Conservation (phyloP, 768 basidiomycete genomes). For the Mycena galericulata region DNA sequence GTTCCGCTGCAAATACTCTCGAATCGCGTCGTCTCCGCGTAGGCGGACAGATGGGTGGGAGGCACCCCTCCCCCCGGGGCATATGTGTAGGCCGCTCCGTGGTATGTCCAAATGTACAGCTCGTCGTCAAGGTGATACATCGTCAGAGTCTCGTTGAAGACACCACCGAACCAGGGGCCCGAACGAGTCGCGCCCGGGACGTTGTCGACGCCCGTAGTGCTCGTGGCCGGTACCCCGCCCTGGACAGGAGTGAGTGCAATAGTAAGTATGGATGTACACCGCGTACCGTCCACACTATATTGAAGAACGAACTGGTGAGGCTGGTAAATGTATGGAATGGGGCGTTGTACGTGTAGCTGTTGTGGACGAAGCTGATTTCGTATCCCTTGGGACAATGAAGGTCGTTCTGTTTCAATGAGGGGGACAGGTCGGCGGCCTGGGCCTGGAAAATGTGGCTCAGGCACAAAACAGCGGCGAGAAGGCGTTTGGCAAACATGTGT, state of each 20-base stretch:
- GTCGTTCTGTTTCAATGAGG: neutral
- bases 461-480: neutral
- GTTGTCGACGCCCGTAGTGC: neutral
- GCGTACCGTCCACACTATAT: neutral
- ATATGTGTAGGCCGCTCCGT: neutral
- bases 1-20: neutral
- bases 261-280: neutral
- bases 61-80: neutral
- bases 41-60: neutral
- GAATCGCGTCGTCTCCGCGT: constrained; percentile 1
- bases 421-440: neutral
- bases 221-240: neutral
- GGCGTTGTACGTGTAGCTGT: neutral
- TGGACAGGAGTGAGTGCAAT: neutral
- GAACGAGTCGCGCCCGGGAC: neutral
- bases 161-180: neutral
- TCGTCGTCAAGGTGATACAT: neutral
- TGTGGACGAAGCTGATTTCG: neutral
- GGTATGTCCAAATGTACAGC: neutral
- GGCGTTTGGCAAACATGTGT: neutral
- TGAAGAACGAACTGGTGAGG: neutral
- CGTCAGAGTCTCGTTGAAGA: neutral
- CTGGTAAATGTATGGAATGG: neutral
- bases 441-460: neutral
- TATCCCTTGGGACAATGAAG: neutral